A percentile compares a stretch with the other conserved stretches of the same genome.
Conservation (phyloP, 345 rosid genomes). For the Heritiera littoralis region DNA sequence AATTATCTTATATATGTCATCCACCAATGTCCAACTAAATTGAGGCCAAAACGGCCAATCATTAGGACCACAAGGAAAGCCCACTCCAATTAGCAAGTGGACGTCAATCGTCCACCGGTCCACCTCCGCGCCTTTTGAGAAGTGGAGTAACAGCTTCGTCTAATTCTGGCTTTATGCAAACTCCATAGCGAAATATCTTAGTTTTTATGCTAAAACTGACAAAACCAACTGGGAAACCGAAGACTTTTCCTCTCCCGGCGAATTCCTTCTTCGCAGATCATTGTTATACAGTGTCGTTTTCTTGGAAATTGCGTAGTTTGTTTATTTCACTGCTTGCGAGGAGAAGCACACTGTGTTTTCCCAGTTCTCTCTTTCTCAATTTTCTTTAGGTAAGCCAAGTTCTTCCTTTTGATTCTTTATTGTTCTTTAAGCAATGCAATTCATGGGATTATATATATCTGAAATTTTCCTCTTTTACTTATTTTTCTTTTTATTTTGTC, state of each 20-base stretch:
- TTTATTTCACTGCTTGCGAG: background rate
- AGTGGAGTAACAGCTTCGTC: too few relatives aligned
- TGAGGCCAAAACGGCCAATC: too few relatives aligned
- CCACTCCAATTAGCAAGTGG: too few relatives aligned
- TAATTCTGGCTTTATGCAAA: too few relatives aligned
- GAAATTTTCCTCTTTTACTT: background rate
- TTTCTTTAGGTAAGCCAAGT: background rate
- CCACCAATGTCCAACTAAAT: too few relatives aligned
- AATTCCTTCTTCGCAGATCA: background rate
- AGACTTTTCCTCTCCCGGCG: background rate
- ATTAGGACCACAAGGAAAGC: too few relatives aligned
- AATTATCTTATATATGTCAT: too few relatives aligned
- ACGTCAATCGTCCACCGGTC: too few relatives aligned
- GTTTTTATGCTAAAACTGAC: too few relatives aligned
- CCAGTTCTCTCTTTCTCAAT: background rate
- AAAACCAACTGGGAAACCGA: background rate
- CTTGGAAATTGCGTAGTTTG: background rate
- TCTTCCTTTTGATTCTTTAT: background rate
- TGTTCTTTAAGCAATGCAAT: background rate
- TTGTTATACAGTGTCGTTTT: background rate
- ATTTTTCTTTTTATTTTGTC: background rate
- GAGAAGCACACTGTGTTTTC: background rate
- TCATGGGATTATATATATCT: background rate
- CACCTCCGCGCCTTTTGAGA: too few relatives aligned
- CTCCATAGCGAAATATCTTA: too few relatives aligned